phyloP scores from a whole-genome alignment of 176 grass and related monocot genomes.

The Musa acuminata region DNA sequence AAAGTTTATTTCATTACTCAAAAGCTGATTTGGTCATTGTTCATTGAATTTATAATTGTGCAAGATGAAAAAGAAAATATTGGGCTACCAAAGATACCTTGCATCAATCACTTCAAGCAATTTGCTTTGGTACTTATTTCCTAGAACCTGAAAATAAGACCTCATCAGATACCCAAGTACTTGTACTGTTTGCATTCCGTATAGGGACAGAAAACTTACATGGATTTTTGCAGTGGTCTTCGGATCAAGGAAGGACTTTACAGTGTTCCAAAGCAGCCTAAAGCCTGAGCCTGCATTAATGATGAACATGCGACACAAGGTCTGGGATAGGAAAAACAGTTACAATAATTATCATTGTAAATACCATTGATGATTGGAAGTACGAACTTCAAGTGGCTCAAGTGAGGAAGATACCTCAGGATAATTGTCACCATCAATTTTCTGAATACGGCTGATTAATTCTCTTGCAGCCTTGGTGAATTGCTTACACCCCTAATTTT shows the following conservation, averaged over 20 bases:
- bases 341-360: neutral
- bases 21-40: neutral
- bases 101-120: conserved; percentile 90
- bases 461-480: conserved; percentile 92
- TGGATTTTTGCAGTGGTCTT: conserved; percentile 95
- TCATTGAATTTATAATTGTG: no score
- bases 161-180: neutral
- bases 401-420: conserved; percentile 51
- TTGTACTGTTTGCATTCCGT: no score
- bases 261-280: conserved; percentile 89
- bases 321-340: conserved; percentile 31
- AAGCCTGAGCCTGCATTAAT: conserved; percentile 91
- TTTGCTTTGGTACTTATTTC: conserved; percentile 94
- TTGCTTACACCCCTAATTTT: conserved; percentile 66
- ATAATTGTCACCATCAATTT: conserved; percentile 87
- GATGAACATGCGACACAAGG: conserved; percentile 96
- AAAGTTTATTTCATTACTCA: neutral
- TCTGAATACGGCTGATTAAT: conserved; percentile 74
- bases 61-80: no score
- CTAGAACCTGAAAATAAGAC: conserved; percentile 44
- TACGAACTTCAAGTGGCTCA: neutral
- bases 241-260: conserved; percentile 94
- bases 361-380: neutral
- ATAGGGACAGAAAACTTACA: conserved; percentile 24
- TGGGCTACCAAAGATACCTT: conserved; percentile 30